Base-by-base conservation (phyloP, 1,139 yeast species). In the Hemisphaericaspora subhashii region DNA sequence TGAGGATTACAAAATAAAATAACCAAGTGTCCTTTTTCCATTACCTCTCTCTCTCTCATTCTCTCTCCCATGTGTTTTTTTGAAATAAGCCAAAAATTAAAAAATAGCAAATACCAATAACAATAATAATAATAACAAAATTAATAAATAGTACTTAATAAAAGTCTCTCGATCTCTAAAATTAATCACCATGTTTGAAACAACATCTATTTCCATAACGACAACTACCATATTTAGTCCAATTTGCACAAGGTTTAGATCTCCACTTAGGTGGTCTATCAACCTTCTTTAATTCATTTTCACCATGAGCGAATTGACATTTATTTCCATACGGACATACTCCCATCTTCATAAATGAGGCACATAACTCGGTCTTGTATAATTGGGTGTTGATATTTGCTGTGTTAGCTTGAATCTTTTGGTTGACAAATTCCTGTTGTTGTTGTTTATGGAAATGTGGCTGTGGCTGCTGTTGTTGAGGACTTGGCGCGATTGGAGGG, bases 231-330 rank as follows among this genome's bases (percentile, higher is more conserved):
- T 74, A 77, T 57, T 83, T 84, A 29, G 81, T 58, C 96, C 96
- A 89, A 62, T 89, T 89, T 48, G 81, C 84, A 65, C 97, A 89
- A 16, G 94, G 87, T 65, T 88, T 89, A 20, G 96, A 86, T 58
- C 96, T 79, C 86, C 94, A 89, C 57, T 88, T 89, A 43, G 85
- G 80, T 12, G 92, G 86, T 44, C 95, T 75, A 45, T 81, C 84
- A 36, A 87, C 81, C 14, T 62, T 54, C 59, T 87, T 86, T 53
- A 89, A 69, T 58, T 89, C 97, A 42, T 75, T 67, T 31, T 77
- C 73, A 16, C 97, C 97, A 54, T 89, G 97, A 7, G 97, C 97
- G 72, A 89, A 89, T 64, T 89, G 97, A 59, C 97, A 89, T 65
- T 89, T 89, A 50, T 77, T 76, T 3, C 95, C 95, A 58, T 89